A percentile compares a stretch with the other conserved stretches of the same genome.
phyloP scores from a whole-genome alignment of 1,284 basidiomycete genomes.

The Boletellus sp. region DNA sequence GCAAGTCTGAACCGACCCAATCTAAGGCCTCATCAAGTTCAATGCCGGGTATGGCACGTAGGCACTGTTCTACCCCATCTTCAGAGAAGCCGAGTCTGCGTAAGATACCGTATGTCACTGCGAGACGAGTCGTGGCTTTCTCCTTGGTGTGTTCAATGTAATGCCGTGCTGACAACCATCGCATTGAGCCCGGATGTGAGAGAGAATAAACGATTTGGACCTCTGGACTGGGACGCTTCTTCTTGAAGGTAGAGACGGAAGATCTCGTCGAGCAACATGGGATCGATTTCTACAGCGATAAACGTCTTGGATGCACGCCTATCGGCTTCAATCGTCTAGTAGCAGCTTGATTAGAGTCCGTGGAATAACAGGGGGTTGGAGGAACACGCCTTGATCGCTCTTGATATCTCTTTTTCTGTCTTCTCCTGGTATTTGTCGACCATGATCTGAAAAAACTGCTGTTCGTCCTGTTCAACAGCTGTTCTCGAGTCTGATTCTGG shows the following conservation, averaged over 20 bases:
- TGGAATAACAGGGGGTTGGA: background rate
- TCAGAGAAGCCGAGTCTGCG: constrained; percentile 80
- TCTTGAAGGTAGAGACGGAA: constrained; percentile 48
- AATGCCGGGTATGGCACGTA: constrained; percentile 58
- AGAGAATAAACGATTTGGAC: constrained; percentile 4
- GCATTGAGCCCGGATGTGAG: constrained; percentile 5
- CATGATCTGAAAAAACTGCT: constrained; percentile 54
- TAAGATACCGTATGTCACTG: constrained; percentile 81
- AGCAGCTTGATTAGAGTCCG: background rate
- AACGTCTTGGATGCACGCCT: constrained; percentile 71
- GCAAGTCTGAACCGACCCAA: constrained; percentile 61
- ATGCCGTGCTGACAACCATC: constrained; percentile 32
- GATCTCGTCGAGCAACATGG: constrained; percentile 56
- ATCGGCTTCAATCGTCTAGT: constrained; percentile 81
- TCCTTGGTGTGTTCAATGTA: constrained; percentile 58
- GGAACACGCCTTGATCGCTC: constrained; percentile 48
- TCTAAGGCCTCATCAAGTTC: constrained; percentile 91
- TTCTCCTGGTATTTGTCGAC: constrained; percentile 86
- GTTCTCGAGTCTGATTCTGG: constrained; percentile 26
- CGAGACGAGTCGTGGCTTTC: constrained; percentile 70
- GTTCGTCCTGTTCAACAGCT: constrained; percentile 45
- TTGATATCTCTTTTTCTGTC: constrained; percentile 82
- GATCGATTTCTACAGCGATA: constrained; percentile 64
- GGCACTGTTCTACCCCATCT: constrained; percentile 65
- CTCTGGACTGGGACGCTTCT: constrained; percentile 14